Conservation (phyloP, 1,139 yeast genomes). For the Hanseniaspora gamundiae region DNA sequence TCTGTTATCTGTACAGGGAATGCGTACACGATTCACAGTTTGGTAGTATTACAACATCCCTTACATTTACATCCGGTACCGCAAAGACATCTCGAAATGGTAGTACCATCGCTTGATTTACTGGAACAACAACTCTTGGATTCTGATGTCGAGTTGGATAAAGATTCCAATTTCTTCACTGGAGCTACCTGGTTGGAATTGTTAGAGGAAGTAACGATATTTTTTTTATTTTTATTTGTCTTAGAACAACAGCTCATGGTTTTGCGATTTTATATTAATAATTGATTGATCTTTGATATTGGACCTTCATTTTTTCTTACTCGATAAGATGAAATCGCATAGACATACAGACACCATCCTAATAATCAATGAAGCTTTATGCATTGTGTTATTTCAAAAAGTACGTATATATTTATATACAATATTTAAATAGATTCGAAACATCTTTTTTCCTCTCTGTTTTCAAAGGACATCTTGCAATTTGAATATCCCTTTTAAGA, state of each 20-base stretch:
- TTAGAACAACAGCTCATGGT: neutral
- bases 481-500: too few relatives aligned
- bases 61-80: constrained; percentile 12
- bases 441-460: too few relatives aligned
- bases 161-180: neutral
- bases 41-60: constrained; percentile 12
- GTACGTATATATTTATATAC: too few relatives aligned
- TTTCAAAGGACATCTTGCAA: too few relatives aligned
- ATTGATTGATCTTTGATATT: neutral
- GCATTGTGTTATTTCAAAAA: too few relatives aligned
- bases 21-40: too few relatives aligned
- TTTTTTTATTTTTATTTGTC: neutral
- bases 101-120: constrained; percentile 5
- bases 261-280: neutral
- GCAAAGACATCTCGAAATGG: constrained; percentile 11
- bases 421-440: too few relatives aligned
- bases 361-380: too few relatives aligned
- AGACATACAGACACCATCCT: too few relatives aligned
- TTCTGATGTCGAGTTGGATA: neutral
- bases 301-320: too few relatives aligned
- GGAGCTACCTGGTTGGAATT: too few relatives aligned
- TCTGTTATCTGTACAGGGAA: too few relatives aligned
- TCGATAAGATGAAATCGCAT: neutral
- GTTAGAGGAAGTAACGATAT: neutral
- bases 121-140: constrained; percentile 9